A percentile compares a stretch with the other conserved stretches of the same genome.
Conservation (phyloP, 139 green algal genomes). For the Dunaliella primolecta region DNA sequence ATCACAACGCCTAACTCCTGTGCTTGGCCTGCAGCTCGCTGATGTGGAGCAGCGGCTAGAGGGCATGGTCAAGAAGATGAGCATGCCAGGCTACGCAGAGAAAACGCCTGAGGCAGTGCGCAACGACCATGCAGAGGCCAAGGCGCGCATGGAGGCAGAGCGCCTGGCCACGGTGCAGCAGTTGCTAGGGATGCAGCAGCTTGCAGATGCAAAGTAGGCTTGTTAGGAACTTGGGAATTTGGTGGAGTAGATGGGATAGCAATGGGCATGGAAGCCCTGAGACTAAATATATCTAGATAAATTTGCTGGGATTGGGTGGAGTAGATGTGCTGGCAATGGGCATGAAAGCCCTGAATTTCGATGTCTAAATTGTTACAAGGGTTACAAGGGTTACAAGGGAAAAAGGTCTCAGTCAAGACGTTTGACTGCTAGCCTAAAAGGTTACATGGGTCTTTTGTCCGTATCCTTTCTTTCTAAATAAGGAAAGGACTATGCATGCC, state of each 20-base stretch:
- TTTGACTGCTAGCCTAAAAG: too few species aligned
- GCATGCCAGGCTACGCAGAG: conserved; percentile 57
- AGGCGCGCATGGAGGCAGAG: conserved; percentile 60
- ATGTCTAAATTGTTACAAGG: too few species aligned
- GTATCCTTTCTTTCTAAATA: too few species aligned
- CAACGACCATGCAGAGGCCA: conserved; percentile 47
- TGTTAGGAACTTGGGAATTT: neutral
- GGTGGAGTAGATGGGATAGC: neutral
- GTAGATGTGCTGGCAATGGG: neutral
- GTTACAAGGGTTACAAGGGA: too few species aligned
- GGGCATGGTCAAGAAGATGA: conserved; percentile 55
- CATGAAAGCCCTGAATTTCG: too few species aligned
- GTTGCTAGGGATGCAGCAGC: conserved; percentile 51
- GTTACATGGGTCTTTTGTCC: too few species aligned
- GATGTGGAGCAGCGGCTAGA: conserved; percentile 30
- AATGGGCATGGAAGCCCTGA: neutral
- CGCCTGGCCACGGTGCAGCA: conserved; percentile 33
- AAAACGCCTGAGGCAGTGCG: conserved; percentile 72
- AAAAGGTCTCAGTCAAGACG: too few species aligned
- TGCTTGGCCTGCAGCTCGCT: neutral
- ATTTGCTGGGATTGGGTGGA: neutral
- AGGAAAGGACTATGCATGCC: too few species aligned
- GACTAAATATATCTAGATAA: neutral
- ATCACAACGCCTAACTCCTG: too few species aligned
- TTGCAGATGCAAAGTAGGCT: conserved; percentile 15